Base-by-base conservation (phyloP, 1,284 basidiomycete genomes). In the Ustilago vetiveriae region DNA sequence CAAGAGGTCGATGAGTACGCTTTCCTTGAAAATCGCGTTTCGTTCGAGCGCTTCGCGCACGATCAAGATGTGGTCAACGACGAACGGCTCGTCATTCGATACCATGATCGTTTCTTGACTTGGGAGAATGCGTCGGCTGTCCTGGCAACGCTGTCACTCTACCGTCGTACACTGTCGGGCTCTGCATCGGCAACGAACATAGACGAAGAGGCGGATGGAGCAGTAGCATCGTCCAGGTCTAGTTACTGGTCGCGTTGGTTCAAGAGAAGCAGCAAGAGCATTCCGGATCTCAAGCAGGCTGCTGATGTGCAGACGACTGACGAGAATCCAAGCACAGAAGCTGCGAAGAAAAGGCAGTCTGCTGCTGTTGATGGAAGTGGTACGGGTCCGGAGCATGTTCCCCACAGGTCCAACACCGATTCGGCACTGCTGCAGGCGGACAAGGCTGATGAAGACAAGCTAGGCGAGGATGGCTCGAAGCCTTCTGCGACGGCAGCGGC, bases 51-150 rank as follows among this genome's bases (percentile, higher is more conserved):
- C 16, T 87, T 87, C 71, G 81, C 85, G 43, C 71, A 79, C 54
- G 83, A 85, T 46, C 78, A 82, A 2, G 74, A 80, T 3, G 72
- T 86, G n/a, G 82, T 85, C 6, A 84, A 86, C 53, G 84, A 86
- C 60, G 81, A 83, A 13, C 74, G 82, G 29, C 77, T 86, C 13
- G 84, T 86, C 23, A 76, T 86, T 21, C 79, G 83, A 33, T 86
- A 85, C 74, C 77, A 82, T 36, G 75, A 76, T n/a, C 65, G 75
- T 64, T 85, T 84, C 76, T 78, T 85, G 42, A 85, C 85, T 6
- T 86, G 86, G 85, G 81, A 84, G 41, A 85, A 84, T 33, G 85
- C 84, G 1, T 82, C 83, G 27, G 83, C 84, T 3, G 82, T 86
- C 27, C 76, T 87, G 17, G 83, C 84, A 13, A 84, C 85, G 0